Percentiles rank a stretch among this genome's conserved stretches.
Evolutionary conservation across 2,329 filamentous ascomycete species (phyloP).

Genomic region (Dactylonectria macrodidyma): DNA sequence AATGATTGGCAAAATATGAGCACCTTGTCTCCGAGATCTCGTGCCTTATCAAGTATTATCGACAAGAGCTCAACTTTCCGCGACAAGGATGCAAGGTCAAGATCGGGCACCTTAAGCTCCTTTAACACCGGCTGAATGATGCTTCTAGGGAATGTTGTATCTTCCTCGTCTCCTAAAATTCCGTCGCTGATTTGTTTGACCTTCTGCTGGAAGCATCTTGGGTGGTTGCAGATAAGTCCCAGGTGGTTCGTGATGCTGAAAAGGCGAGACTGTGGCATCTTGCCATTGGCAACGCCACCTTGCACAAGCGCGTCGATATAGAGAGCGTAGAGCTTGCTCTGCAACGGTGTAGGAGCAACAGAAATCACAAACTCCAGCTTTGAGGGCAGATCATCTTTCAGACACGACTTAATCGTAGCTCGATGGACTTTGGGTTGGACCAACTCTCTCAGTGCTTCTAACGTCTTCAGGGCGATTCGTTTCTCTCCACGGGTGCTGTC

Average conservation of each 20-base stretch:
- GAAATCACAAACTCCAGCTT: slow-evolving; percentile 89
- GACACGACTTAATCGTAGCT: slow-evolving; percentile 74
- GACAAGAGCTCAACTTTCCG: slow-evolving; percentile 79
- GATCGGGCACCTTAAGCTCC: slow-evolving; percentile 57
- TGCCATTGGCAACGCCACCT: slow-evolving; percentile 11
- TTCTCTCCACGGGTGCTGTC: slow-evolving; percentile 73
- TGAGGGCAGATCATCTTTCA: slow-evolving; percentile 77
- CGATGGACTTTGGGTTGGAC: slow-evolving; percentile 86
- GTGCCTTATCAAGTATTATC: slow-evolving; percentile 78
- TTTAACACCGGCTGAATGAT: slow-evolving; percentile 51
- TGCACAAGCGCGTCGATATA: slow-evolving; percentile 55
- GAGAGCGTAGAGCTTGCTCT: slow-evolving; percentile 72
- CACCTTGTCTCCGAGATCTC: slow-evolving; percentile 76
- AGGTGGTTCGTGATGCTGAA: slow-evolving; percentile 59
- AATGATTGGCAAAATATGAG: slow-evolving; percentile 86
- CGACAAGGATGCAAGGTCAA: slow-evolving; percentile 69
- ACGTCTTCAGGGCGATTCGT: slow-evolving; percentile 73
- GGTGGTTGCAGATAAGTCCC: slow-evolving; percentile 67
- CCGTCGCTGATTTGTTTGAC: slow-evolving; percentile 36
- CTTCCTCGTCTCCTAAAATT: not conserved
- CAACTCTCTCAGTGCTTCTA: slow-evolving; percentile 79
- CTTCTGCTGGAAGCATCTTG: slow-evolving; percentile 61
- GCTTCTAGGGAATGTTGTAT: slow-evolving; percentile 42
- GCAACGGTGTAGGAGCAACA: slow-evolving; percentile 77
- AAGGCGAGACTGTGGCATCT: slow-evolving; percentile 37